Conservation (phyloP, 2,329 filamentous ascomycete species). For the Ramichloridium luteum region DNA sequence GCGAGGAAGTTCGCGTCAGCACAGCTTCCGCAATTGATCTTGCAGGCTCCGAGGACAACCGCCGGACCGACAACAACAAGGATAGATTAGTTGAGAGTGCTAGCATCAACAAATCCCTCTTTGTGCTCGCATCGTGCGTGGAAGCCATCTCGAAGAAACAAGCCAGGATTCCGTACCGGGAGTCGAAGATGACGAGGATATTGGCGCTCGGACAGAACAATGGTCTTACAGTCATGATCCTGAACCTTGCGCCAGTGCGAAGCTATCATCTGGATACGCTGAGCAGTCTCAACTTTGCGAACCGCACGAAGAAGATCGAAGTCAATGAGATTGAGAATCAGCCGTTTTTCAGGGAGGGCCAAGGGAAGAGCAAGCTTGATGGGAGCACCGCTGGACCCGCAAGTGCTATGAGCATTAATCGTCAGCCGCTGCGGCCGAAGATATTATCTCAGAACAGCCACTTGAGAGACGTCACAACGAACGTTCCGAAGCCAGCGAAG, state of each 20-base stretch:
- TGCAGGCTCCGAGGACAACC: conserved; percentile 90
- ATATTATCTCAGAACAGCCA: conserved; percentile 59
- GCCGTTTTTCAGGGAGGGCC: conserved; percentile 51
- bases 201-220: conserved; percentile 87
- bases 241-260: conserved; percentile 82
- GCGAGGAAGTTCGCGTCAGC: conserved; percentile 57
- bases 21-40: conserved; percentile 89
- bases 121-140: conserved; percentile 87
- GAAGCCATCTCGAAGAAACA: conserved; percentile 77
- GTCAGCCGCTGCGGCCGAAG: conserved; percentile 70
- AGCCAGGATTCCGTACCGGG: conserved; percentile 73
- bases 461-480: conserved; percentile 39
- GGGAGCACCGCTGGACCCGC: conserved; percentile 16
- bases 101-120: conserved; percentile 94
- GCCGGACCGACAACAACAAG: conserved; percentile 84
- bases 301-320: conserved; percentile 90
- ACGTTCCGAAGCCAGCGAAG: conserved; percentile 59
- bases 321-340: conserved; percentile 93
- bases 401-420: conserved; percentile 31
- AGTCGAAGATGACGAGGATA: conserved; percentile 96
- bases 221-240: conserved; percentile 89
- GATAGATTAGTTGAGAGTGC: conserved; percentile 89
- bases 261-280: conserved; percentile 90
- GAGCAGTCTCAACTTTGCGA: conserved; percentile 88
- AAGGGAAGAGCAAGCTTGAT: conserved; percentile 26